Conservation (phyloP, 176 grass and related monocot genomes). For the Otatea glauca region DNA sequence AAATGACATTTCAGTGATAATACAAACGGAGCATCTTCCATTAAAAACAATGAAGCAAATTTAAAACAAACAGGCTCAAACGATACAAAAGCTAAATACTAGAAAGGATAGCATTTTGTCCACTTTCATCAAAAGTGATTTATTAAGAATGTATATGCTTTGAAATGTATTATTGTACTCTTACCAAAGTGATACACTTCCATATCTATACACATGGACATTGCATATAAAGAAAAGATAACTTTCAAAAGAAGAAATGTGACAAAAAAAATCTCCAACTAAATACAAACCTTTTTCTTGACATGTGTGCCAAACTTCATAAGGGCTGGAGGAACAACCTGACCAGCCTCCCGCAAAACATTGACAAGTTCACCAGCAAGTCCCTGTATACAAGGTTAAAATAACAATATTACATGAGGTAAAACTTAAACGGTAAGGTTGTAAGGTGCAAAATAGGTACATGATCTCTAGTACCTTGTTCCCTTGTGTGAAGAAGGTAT, state of each 20-base stretch:
- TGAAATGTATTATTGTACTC: not conserved
- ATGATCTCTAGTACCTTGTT: conserved; percentile 66
- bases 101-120: not conserved
- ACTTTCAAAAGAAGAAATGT: conserved; percentile 14
- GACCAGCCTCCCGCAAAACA: conserved; percentile 93
- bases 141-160: not conserved
- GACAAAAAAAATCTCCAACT: not conserved
- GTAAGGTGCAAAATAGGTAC: not conserved
- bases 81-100: not conserved
- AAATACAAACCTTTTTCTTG: conserved; percentile 92
- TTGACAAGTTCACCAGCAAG: conserved; percentile 98
- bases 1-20: not conserved
- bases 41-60: not conserved
- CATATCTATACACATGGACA: not conserved
- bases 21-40: not conserved
- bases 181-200: not conserved
- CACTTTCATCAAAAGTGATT: not conserved
- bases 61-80: not conserved
- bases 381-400: conserved; percentile 48
- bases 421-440: not conserved
- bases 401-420: conserved; percentile 11
- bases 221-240: conserved; percentile 24
- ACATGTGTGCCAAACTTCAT: conserved; percentile 95
- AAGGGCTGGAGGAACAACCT: conserved; percentile 76
- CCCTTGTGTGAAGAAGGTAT: conserved; percentile 91